These are phyloP conservation scores for Calocybe gambosa DNA, from an alignment of 1,284 basidiomycete genomes.

Conservation along the genomic window DNA sequence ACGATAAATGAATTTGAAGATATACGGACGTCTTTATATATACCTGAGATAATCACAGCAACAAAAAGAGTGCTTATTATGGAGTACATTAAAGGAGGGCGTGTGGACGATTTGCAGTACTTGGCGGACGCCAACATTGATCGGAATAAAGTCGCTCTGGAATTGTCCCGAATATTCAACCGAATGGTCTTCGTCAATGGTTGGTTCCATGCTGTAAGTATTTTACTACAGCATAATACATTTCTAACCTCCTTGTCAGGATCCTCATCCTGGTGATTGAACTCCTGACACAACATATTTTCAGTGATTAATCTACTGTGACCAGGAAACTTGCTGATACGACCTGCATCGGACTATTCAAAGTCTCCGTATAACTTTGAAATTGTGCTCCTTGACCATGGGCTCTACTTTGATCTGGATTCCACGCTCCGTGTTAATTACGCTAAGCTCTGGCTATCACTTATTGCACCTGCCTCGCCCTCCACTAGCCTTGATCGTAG, in stretches of 20 bases:
- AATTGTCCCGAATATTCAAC: constrained; percentile 86
- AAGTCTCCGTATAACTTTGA: constrained; percentile 91
- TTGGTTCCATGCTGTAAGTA: constrained; percentile 77
- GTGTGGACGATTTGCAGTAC: constrained; percentile 88
- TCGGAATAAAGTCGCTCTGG: constrained; percentile 88
- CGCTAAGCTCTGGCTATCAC: constrained; percentile 78
- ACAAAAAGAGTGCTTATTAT: constrained; percentile 87
- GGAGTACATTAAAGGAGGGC: constrained; percentile 88
- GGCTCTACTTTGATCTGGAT: constrained; percentile 87
- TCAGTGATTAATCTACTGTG: constrained; percentile 9
- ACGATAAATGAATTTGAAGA: constrained; percentile 71
- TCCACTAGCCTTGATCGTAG: constrained; percentile 60
- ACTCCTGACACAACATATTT: constrained; percentile 2
- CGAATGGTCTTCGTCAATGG: constrained; percentile 98
- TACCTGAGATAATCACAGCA: constrained; percentile 83
- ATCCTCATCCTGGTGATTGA: constrained; percentile 64
- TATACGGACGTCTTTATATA: constrained; percentile 79
- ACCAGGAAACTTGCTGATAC: constrained; percentile 86
- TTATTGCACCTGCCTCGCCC: constrained; percentile 70
- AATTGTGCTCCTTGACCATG: constrained; percentile 88
- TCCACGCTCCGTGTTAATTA: constrained; percentile 74
- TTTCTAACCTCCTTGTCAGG: constrained; percentile 33
- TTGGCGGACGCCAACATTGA: constrained; percentile 84
- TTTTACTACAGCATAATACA: neutral
- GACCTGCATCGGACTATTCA: constrained; percentile 58